Evolutionary conservation across 2,329 filamentous ascomycete genomes (phyloP).

Genomic region (Didymella glomerata): DNA sequence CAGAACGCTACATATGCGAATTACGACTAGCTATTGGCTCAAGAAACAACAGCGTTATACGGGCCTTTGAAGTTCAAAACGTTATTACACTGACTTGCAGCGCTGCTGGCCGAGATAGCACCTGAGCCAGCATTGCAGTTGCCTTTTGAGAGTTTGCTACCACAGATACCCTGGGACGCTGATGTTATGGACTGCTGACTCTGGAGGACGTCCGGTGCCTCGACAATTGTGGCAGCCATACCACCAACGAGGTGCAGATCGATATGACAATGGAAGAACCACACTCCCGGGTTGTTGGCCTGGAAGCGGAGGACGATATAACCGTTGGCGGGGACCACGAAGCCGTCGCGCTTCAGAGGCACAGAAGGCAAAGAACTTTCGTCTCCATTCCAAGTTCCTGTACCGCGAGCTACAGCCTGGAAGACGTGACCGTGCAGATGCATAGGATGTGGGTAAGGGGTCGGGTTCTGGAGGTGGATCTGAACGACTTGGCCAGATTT

Average conservation of each 20-base stretch:
- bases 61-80: conserved; percentile 34
- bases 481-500: conserved; percentile 17
- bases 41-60: conserved; percentile 9
- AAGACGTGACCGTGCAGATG: conserved; percentile 40
- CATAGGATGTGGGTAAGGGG: conserved; percentile 55
- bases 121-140: conserved; percentile 35
- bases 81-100: conserved; percentile 37
- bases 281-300: conserved; percentile 51
- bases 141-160: conserved; percentile 21
- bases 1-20: conserved; percentile 4
- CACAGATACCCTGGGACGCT: conserved; percentile 27
- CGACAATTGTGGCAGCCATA: conserved; percentile 40
- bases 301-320: conserved; percentile 34
- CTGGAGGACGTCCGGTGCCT: conserved; percentile 35
- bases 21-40: neutral
- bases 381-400: conserved; percentile 53
- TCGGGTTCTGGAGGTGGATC: conserved; percentile 45
- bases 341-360: conserved; percentile 50
- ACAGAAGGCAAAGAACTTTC: conserved; percentile 48
- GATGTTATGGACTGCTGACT: conserved; percentile 25
- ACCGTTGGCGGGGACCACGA: conserved; percentile 52
- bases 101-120: conserved; percentile 27
- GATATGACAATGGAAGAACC: conserved; percentile 50
- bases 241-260: conserved; percentile 44
- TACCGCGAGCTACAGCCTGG: conserved; percentile 52